Evolutionary conservation across 2,329 filamentous ascomycete genomes (phyloP).

Genomic region (Botrytis tulipae): DNA sequence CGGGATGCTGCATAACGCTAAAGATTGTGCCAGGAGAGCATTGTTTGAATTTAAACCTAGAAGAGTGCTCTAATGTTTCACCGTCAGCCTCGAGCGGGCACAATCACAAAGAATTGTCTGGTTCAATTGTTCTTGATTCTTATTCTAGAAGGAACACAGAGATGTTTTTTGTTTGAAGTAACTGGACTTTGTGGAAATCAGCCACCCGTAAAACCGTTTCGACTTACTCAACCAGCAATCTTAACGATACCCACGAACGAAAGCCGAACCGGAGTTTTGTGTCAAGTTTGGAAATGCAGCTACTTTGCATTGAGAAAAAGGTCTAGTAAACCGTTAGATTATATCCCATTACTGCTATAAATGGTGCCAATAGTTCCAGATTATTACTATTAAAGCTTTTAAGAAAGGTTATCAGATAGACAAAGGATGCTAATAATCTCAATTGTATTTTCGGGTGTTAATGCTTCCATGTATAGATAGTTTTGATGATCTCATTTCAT

Average conservation of each 20-base stretch:
- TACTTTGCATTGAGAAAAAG: conserved; percentile 24
- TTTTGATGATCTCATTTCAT: conserved; percentile 11
- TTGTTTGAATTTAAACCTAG: conserved; percentile 21
- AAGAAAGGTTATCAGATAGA: neutral
- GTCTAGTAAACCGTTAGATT: conserved; percentile 17
- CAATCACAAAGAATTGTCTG: conserved; percentile 26
- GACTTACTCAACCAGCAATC: conserved; percentile 6
- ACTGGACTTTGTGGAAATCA: conserved; percentile 18
- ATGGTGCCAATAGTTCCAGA: conserved; percentile 14
- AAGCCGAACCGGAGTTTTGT: conserved; percentile 12
- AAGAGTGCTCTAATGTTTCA: conserved; percentile 27
- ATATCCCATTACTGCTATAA: conserved; percentile 13
- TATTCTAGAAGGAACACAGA: conserved; percentile 24
- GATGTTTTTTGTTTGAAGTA: conserved; percentile 7
- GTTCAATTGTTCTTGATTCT: conserved; percentile 20
- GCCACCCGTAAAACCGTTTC: conserved; percentile 15
- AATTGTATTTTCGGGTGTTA: conserved; percentile 2
- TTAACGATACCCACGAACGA: neutral
- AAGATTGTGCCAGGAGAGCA: conserved; percentile 21
- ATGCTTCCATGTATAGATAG: conserved; percentile 1
- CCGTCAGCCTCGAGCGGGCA: conserved; percentile 35
- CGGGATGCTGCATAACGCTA: conserved; percentile 29
- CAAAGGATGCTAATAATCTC: conserved; percentile 4
- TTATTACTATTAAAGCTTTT: neutral
- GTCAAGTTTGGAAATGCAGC: conserved; percentile 22